Evolutionary conservation across 768 basidiomycete genomes (phyloP).

Genomic region (Calocybe gangraenosa): DNA sequence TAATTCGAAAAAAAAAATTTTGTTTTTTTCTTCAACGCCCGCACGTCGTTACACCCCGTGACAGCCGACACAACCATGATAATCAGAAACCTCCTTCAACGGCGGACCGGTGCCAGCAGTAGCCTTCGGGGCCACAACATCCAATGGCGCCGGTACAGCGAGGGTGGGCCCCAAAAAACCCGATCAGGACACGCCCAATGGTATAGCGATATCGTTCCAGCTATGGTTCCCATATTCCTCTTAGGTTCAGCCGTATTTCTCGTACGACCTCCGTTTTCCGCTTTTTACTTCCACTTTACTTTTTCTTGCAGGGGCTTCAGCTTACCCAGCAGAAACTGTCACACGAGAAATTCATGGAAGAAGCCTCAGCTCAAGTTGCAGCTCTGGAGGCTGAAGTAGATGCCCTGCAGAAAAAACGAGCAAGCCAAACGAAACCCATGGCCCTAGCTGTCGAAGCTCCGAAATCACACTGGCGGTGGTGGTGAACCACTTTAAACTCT

Average conservation of each 20-base stretch:
- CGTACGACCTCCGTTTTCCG: conserved; percentile 31
- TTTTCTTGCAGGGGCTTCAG: conserved; percentile 52
- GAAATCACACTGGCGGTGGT: conserved; percentile 18
- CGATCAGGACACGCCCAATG: conserved; percentile 56
- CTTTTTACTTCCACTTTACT: conserved; percentile 1
- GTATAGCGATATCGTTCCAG: conserved; percentile 68
- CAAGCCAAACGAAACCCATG: conserved; percentile 10
- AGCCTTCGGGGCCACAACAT: background rate
- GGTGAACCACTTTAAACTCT: background rate
- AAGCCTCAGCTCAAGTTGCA: conserved; percentile 49
- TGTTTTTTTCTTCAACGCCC: too few relatives aligned
- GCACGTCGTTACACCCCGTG: background rate
- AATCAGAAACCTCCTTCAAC: conserved; percentile 14
- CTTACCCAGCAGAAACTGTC: conserved; percentile 57
- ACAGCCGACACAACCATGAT: conserved; percentile 10
- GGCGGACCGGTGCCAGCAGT: conserved; percentile 1
- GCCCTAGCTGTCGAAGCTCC: conserved; percentile 3
- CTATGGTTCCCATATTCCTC: conserved; percentile 75
- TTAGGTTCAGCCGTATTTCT: conserved; percentile 79
- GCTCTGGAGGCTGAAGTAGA: conserved; percentile 60
- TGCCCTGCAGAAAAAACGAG: conserved; percentile 29
- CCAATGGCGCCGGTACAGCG: conserved; percentile 16
- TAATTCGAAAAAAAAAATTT: background rate
- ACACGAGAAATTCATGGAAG: conserved; percentile 68
- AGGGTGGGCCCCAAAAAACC: conserved; percentile 15